Base-by-base conservation (phyloP, 129 eudicot genomes). In the Arctium minus region DNA sequence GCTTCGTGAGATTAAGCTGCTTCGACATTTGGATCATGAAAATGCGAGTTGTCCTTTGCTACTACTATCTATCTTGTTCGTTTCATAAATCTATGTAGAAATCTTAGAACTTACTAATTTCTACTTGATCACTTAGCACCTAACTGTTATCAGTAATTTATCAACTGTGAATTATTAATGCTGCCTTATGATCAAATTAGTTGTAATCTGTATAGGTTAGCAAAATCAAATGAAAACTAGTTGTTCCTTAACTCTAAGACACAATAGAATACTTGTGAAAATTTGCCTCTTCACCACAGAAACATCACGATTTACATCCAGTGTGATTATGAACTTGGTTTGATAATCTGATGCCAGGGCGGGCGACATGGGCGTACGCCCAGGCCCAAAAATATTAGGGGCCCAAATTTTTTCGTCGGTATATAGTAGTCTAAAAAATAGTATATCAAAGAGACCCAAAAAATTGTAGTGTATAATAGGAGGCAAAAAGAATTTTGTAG, bases 1-100 rank as follows among this genome's bases (percentile, higher is more conserved):
- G 3, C 90, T 94, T 85, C 87, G 98, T 8, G 98, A 94, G 91
- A 94, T 94, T 56, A 94, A 94, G 87, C 92, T 94, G 71, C 92
- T 94, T 72, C 90, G 98, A 35, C 97, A 94, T 70, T 80, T 94
- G 89, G 98, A 94, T 83, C 98, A 94, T 56, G 98, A 94, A 73
- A 94, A 94, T 88, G 98, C 88, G 44, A 82, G 90, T 87, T 74
- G 65, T 37, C 1, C 8, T 74, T 56, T 39, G 38, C 38, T 39
- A 38, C 36, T 33, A 22, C 27, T 33, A 33, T 22, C 22, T 4
- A 56, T 81, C 79, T 48, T 81, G 73, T 74, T 81, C 68, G 22
- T 27, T 62, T 35, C 38, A 4, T 80, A 48, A 60, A 80, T 80
- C 73, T 72, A 72, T 10, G 17, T 27, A 5, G 67, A 44, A 35